phyloP scores from a whole-genome alignment of 225 moss, liverwort and hornwort genomes.

The Takakia lepidozioides region DNA sequence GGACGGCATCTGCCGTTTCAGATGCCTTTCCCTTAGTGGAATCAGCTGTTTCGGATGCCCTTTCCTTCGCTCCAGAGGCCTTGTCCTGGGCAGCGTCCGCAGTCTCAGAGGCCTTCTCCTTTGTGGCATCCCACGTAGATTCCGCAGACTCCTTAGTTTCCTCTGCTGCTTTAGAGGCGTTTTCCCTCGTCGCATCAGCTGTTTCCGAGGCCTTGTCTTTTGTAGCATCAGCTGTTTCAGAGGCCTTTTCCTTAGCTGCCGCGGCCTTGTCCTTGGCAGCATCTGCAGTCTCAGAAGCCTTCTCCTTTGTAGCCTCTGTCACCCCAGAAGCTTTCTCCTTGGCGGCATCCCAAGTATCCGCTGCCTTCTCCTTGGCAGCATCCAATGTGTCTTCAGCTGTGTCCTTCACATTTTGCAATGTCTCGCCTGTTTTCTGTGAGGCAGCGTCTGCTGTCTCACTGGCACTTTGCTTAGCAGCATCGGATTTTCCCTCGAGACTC shows the following conservation, averaged over 20 bases:
- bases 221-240: constrained; percentile 13
- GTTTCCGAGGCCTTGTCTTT: constrained; percentile 15
- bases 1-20: too few species aligned
- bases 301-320: constrained; percentile 10
- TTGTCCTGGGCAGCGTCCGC: constrained; percentile 7
- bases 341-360: constrained; percentile 7
- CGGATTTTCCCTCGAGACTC: too few species aligned
- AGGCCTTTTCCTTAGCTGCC: constrained; percentile 15
- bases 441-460: too few species aligned
- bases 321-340: constrained; percentile 15
- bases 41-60: too few species aligned
- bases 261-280: constrained; percentile 2
- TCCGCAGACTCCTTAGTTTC: constrained; percentile 12
- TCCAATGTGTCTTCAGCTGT: constrained; percentile 12
- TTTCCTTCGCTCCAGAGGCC: constrained; percentile 1
- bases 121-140: constrained; percentile 22
- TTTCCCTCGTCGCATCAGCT: constrained; percentile 1
- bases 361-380: constrained; percentile 31
- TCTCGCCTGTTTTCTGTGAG: constrained; percentile 7
- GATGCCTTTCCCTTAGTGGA: too few species aligned
- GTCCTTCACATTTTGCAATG: constrained; percentile 15
- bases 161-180: not conserved
- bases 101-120: constrained; percentile 12
- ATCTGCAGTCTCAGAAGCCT: constrained; percentile 11
- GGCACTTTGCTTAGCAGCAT: too few species aligned